Percentiles rank a stretch among this genome's conserved stretches.
These are phyloP conservation scores for Agrostemma githago DNA, from an alignment of 148 eudicot species.

Conservation along the genomic window DNA sequence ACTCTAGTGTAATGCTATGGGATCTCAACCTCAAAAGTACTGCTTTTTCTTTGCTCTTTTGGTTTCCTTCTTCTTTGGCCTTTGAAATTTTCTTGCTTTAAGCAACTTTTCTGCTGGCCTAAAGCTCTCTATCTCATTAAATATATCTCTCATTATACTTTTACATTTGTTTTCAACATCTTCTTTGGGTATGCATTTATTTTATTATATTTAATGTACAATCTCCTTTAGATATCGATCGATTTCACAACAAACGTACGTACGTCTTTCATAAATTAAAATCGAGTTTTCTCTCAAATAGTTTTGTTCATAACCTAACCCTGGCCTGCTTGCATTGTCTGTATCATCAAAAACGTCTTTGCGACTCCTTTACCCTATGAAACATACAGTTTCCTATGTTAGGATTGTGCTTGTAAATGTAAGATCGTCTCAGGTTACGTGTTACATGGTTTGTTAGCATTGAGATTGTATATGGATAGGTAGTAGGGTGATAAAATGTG, in stretches of 20 bases:
- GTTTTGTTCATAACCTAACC: no score
- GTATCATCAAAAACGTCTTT: no score
- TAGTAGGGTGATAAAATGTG: not conserved
- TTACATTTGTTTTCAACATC: conserved; percentile 7
- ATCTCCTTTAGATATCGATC: not conserved
- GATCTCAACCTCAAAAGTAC: conserved; percentile 23
- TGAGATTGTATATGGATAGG: not conserved
- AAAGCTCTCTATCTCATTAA: conserved; percentile 19
- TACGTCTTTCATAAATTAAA: no score
- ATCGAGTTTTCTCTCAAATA: not conserved
- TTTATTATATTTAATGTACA: conserved; percentile 2
- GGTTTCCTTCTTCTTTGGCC: not conserved
- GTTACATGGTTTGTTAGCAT: no score
- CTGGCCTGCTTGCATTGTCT: no score
- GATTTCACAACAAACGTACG: not conserved
- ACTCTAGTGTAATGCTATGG: conserved; percentile 20
- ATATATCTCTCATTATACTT: conserved; percentile 4
- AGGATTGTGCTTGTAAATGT: no score
- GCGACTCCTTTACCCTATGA: no score
- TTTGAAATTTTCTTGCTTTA: conserved; percentile 15
- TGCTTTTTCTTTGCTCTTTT: conserved; percentile 22
- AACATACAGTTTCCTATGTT: no score
- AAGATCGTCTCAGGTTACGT: no score
- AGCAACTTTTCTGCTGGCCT: conserved; percentile 19
- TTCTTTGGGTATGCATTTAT: conserved; percentile 11